A percentile compares a stretch with the other conserved stretches of the same genome.
phyloP scores from a whole-genome alignment of 2,329 filamentous ascomycete species.

The Tolypocladium cylindrosporum region DNA sequence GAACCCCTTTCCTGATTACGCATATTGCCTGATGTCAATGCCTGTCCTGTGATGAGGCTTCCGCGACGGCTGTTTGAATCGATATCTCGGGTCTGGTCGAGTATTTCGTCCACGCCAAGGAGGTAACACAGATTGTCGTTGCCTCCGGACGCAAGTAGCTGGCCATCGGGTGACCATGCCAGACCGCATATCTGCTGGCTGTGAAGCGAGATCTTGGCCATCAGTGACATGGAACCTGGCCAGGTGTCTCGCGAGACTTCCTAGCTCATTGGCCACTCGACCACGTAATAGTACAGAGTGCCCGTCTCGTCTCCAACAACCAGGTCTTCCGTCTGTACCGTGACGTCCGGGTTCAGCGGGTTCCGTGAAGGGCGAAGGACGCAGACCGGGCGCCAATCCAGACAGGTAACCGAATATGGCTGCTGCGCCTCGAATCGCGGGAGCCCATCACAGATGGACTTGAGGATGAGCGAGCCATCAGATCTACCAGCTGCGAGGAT shows the following conservation, averaged over 20 bases:
- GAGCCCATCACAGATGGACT: constrained; percentile 62
- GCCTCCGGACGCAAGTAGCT: constrained; percentile 73
- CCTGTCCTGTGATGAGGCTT: background rate
- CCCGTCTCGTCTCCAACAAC: constrained; percentile 79
- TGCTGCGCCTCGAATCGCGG: constrained; percentile 70
- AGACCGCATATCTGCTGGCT: constrained; percentile 87
- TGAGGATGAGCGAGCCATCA: constrained; percentile 64
- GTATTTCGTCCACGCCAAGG: constrained; percentile 58
- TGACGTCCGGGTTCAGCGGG: constrained; percentile 31
- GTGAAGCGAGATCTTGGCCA: constrained; percentile 70
- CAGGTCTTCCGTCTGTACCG: constrained; percentile 68
- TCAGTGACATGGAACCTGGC: constrained; percentile 67
- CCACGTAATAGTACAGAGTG: constrained; percentile 74
- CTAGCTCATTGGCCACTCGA: constrained; percentile 70
- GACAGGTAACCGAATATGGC: constrained; percentile 62
- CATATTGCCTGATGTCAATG: background rate
- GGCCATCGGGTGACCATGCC: constrained; percentile 72
- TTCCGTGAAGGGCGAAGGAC: constrained; percentile 42
- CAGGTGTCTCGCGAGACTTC: constrained; percentile 57
- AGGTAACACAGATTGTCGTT: constrained; percentile 88
- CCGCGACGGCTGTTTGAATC: background rate
- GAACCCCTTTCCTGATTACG: background rate
- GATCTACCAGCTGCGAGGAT: constrained; percentile 81
- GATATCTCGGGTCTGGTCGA: constrained; percentile 13
- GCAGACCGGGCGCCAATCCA: constrained; percentile 66